phyloP scores from a whole-genome alignment of 176 grass and related monocot species.

The barley (Hordeum vulgare) region DNA sequence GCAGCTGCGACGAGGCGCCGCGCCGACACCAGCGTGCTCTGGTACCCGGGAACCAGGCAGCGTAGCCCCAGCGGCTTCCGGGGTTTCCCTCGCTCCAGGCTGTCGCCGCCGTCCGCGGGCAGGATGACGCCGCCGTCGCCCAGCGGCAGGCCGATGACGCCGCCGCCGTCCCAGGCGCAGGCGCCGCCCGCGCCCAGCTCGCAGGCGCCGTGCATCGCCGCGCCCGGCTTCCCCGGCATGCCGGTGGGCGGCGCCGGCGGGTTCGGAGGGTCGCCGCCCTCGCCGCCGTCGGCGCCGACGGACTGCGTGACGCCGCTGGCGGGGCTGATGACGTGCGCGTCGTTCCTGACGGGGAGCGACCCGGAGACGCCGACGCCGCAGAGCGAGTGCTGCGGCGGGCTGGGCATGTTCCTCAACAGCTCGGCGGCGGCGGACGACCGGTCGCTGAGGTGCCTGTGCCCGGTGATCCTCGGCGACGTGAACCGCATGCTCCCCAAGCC shows the following conservation, averaged over 20 bases:
- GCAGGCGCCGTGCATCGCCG: neutral
- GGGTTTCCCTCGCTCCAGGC: conserved; percentile 3
- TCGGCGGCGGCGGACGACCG: neutral
- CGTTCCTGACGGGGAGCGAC: conserved; percentile 38
- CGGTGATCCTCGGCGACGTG: conserved; percentile 41
- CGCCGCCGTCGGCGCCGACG: conserved; percentile 9
- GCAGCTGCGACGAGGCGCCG: neutral
- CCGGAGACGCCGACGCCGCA: conserved; percentile 30
- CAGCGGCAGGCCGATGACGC: neutral
- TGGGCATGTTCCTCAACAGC: conserved; percentile 31
- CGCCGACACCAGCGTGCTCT: neutral
- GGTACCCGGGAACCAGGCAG: conserved; percentile 18
- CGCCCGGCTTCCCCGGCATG: conserved; percentile 23
- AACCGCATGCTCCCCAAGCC: conserved; percentile 44
- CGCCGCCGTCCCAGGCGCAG: neutral
- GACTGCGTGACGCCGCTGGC: conserved; percentile 48
- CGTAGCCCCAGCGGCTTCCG: conserved; percentile 16
- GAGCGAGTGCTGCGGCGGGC: conserved; percentile 37
- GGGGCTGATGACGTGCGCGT: conserved; percentile 40
- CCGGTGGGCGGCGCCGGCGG: neutral
- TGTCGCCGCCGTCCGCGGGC: neutral
- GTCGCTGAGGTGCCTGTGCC: conserved; percentile 40
- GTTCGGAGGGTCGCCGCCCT: neutral
- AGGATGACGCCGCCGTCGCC: neutral
- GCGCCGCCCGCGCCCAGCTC: neutral